Conservation (phyloP, 169 alveolate species). For the Theileria equi region DNA sequence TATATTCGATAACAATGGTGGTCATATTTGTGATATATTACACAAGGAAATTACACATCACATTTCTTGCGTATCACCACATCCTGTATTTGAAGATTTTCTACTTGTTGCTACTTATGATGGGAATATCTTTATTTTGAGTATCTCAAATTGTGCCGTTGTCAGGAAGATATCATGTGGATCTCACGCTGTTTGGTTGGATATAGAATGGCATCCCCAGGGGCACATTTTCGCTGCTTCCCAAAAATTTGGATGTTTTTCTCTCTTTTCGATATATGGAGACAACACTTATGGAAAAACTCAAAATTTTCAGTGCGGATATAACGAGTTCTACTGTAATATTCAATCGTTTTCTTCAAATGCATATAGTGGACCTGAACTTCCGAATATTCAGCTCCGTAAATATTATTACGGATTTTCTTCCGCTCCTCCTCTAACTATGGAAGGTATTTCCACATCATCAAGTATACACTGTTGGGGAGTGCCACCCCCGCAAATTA, state of each 20-base stretch:
- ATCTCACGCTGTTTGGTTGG: slow-evolving; percentile 49
- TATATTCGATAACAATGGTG: slow-evolving; percentile 35
- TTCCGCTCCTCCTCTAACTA: slow-evolving; percentile 17
- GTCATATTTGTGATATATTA: slow-evolving; percentile 21
- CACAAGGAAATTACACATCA: slow-evolving; percentile 40
- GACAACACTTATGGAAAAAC: slow-evolving; percentile 6
- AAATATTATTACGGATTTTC: slow-evolving; percentile 38
- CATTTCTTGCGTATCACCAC: slow-evolving; percentile 28
- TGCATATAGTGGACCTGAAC: slow-evolving; percentile 25
- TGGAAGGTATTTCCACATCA: slow-evolving; percentile 1
- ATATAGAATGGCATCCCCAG: slow-evolving; percentile 58
- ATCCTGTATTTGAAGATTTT: slow-evolving; percentile 38
- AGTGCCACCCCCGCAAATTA: neutral
- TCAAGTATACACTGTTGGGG: neutral
- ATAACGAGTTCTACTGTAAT: slow-evolving; percentile 26
- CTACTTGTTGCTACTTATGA: slow-evolving; percentile 26
- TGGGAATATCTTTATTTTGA: slow-evolving; percentile 15
- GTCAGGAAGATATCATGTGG: slow-evolving; percentile 42
- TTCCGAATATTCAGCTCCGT: neutral
- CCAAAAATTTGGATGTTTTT: slow-evolving; percentile 52
- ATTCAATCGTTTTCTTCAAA: neutral
- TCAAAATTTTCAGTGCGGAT: slow-evolving; percentile 33
- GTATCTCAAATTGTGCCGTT: neutral
- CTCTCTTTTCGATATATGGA: slow-evolving; percentile 35
- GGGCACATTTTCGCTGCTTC: slow-evolving; percentile 52